Evolutionary conservation across 2,329 filamentous ascomycete genomes (phyloP).

Genomic region (Daldinia eschscholtzii): DNA sequence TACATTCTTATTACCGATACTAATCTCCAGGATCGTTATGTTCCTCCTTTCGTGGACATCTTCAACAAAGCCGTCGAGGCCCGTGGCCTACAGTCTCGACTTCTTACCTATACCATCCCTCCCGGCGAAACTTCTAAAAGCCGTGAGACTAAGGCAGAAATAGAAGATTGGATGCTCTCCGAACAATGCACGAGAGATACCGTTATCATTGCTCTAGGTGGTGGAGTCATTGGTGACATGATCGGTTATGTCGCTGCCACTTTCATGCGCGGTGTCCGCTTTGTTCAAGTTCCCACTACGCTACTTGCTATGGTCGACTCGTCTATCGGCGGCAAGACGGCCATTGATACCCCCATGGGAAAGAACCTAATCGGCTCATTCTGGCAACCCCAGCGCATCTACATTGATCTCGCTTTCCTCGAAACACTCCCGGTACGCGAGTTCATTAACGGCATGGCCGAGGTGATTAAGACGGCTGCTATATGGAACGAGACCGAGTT

Average conservation of each 20-base stretch:
- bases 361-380: constrained; percentile 97
- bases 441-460: constrained; percentile 98
- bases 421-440: constrained; percentile 91
- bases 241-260: constrained; percentile 97
- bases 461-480: constrained; percentile 96
- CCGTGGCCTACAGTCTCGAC: constrained; percentile 67
- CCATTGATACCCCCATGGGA: constrained; percentile 94
- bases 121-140: constrained; percentile 96
- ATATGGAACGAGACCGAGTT: constrained; percentile 96
- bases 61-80: constrained; percentile 66
- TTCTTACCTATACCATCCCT: constrained; percentile 87
- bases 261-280: constrained; percentile 97
- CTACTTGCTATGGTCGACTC: constrained; percentile 98
- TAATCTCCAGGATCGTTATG: constrained; percentile 85
- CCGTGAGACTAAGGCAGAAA: constrained; percentile 90
- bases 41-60: constrained; percentile 77
- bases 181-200: constrained; percentile 95
- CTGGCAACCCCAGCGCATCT: constrained; percentile 95
- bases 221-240: constrained; percentile 97
- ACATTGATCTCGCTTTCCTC: constrained; percentile 92
- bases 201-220: constrained; percentile 92
- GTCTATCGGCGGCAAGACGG: constrained; percentile 97
- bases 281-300: constrained; percentile 96
- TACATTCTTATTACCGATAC: constrained; percentile 98
- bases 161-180: constrained; percentile 96